Base-by-base conservation (phyloP, 2,329 filamentous ascomycete genomes). In the Penicillium sclerotiorum region DNA sequence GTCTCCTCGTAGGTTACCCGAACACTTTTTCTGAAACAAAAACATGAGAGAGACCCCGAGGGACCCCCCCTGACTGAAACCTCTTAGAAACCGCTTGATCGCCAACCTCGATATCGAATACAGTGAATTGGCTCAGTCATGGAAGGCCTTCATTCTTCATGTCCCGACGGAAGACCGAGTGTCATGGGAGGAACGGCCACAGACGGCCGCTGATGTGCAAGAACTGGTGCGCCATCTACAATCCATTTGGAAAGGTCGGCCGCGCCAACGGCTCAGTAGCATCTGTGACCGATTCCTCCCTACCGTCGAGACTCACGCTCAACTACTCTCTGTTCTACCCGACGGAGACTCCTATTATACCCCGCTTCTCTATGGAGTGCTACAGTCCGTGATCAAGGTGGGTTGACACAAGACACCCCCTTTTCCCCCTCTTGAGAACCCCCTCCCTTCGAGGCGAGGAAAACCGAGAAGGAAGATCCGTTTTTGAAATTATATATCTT, bases 381-480 rank as follows among this genome's bases (percentile, higher is more conserved):
- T 73, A 9, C 67, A 72, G 41, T 70, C 70, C 3, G 57, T 69
- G 22, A 61, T 72, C 33, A 70, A 69, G 58, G 70, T 73, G 45
- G 23, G 23, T 38, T n/a, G 37, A 12, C 39, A 17, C 23, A n/a
- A 40, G n/a, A n/a, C n/a, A 12, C 27, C 15, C 30, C 18, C 37
- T 28, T 15, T 23, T 9, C 3, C 15, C 9, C 23, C 15, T 15
- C 22, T 35, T 35, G 3, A 28, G 13, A 28, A 28, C n/a, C n/a
- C n/a, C n/a, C n/a, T n/a, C n/a, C n/a, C n/a, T n/a, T n/a, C n/a
- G n/a, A n/a, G n/a, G n/a, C n/a, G n/a, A n/a, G n/a, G n/a, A n/a
- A n/a, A n/a, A n/a, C n/a, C n/a, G n/a, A n/a, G n/a, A n/a, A n/a
- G n/a, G n/a, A n/a, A n/a, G n/a, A n/a, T n/a, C n/a, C n/a, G n/a